Conservation (phyloP, 495 filamentous ascomycete species). For the Jackrogersella multiformis region DNA sequence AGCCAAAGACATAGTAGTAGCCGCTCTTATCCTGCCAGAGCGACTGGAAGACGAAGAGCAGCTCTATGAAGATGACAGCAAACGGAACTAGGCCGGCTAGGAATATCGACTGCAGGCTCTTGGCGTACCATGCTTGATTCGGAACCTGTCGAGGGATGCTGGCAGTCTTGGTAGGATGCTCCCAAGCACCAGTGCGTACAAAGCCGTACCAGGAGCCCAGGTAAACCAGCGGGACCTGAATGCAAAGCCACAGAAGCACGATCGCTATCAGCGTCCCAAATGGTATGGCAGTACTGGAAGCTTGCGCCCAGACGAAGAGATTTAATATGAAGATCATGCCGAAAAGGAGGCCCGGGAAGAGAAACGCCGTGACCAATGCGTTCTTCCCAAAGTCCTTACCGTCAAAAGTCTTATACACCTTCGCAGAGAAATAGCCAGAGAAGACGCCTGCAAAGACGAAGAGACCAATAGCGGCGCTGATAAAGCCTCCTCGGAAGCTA, state of each 20-base stretch:
- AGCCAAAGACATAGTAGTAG: conserved; percentile 96
- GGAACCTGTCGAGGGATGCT: conserved; percentile 79
- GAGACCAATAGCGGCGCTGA: conserved; percentile 85
- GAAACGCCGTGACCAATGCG: conserved; percentile 80
- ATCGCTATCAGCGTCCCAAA: conserved; percentile 85
- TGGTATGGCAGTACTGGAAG: conserved; percentile 88
- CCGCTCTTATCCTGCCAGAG: conserved; percentile 93
- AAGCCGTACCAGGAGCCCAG: conserved; percentile 84
- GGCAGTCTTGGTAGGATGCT: conserved; percentile 87
- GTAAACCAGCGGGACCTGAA: conserved; percentile 91
- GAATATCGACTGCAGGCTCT: conserved; percentile 67
- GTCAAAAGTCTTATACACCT: conserved; percentile 88
- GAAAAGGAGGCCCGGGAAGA: conserved; percentile 88
- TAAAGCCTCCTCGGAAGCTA: conserved; percentile 90
- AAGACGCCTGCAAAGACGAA: conserved; percentile 90
- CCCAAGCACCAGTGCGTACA: conserved; percentile 72
- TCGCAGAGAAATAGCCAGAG: conserved; percentile 90
- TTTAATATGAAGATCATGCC: conserved; percentile 84
- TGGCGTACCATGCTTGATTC: conserved; percentile 80
- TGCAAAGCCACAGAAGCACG: conserved; percentile 83
- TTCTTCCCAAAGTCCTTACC: conserved; percentile 83
- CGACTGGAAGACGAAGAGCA: conserved; percentile 91
- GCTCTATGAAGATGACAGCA: conserved; percentile 91
- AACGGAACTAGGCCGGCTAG: conserved; percentile 89
- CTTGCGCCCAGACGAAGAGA: conserved; percentile 93